Evolutionary conservation across 768 basidiomycete species (phyloP).

Genomic region (Daedaleopsis sinensis): DNA sequence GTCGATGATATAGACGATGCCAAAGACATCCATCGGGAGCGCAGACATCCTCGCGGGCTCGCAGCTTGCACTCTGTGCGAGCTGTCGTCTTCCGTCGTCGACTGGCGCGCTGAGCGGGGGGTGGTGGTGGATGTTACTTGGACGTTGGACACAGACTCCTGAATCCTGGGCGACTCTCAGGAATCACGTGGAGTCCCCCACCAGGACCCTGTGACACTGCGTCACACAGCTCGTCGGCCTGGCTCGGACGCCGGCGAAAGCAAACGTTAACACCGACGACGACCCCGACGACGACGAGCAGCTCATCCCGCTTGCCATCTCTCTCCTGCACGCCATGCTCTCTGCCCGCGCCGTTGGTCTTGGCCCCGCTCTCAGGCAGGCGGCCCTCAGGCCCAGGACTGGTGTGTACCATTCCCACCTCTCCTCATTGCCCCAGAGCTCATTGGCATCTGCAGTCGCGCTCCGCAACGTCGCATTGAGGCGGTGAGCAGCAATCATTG

Average conservation of each 20-base stretch:
- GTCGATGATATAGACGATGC: conserved; percentile 81
- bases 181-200: not conserved
- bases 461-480: conserved; percentile 24
- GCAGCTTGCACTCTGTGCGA: not conserved
- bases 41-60: not conserved
- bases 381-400: conserved; percentile 40
- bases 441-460: conserved; percentile 20
- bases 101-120: too few relatives aligned
- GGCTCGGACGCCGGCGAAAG: not conserved
- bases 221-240: not conserved
- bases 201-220: not conserved
- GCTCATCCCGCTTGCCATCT: not conserved
- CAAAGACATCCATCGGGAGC: conserved; percentile 47
- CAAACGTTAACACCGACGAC: not conserved
- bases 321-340: conserved; percentile 34
- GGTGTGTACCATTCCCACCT: conserved; percentile 28
- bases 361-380: conserved; percentile 55
- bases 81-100: not conserved
- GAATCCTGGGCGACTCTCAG: not conserved
- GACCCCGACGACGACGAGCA: not conserved
- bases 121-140: not conserved
- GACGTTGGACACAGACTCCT: not conserved
- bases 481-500: conserved; percentile 23
- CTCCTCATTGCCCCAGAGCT: not conserved
- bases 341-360: conserved; percentile 58